These are phyloP conservation scores for Penicillium nucicola DNA, from an alignment of 495 filamentous ascomycete species.

Conservation along the genomic window DNA sequence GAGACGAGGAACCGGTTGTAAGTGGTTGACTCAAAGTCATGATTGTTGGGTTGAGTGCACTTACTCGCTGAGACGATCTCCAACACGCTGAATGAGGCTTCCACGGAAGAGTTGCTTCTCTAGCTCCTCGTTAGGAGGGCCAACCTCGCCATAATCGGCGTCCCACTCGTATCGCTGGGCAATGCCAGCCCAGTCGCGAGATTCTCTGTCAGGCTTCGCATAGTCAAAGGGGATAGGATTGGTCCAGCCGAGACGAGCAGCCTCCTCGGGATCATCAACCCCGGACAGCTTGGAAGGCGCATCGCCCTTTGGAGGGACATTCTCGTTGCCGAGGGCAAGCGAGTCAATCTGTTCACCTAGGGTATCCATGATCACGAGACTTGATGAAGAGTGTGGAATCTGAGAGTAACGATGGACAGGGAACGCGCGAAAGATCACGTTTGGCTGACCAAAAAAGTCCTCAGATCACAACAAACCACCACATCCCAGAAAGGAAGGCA, in stretches of 20 bases:
- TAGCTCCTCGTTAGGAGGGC: constrained; percentile 61
- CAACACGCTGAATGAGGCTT: constrained; percentile 41
- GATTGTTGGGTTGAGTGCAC: not conserved
- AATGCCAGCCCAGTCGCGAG: constrained; percentile 52
- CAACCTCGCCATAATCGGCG: constrained; percentile 82
- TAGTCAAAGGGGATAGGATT: constrained; percentile 54
- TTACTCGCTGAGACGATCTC: constrained; percentile 40
- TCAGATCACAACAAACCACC: too few relatives aligned
- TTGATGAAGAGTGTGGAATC: too few relatives aligned
- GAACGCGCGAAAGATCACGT: too few relatives aligned
- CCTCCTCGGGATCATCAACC: not conserved
- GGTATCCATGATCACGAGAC: too few relatives aligned
- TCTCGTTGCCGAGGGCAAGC: too few relatives aligned
- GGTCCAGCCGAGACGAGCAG: constrained; percentile 45
- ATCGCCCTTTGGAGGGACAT: too few relatives aligned
- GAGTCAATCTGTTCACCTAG: too few relatives aligned
- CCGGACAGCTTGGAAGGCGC: not conserved
- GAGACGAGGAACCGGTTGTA: not conserved
- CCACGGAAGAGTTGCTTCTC: constrained; percentile 70
- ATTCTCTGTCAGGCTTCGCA: constrained; percentile 30
- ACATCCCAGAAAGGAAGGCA: too few relatives aligned
- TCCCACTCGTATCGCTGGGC: constrained; percentile 77
- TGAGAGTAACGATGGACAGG: too few relatives aligned
- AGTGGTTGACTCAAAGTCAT: not conserved
- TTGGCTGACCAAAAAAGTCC: too few relatives aligned